These are phyloP conservation scores for Hymenoscyphus fructigenus DNA, from an alignment of 2,329 filamentous ascomycete species.

Conservation along the genomic window DNA sequence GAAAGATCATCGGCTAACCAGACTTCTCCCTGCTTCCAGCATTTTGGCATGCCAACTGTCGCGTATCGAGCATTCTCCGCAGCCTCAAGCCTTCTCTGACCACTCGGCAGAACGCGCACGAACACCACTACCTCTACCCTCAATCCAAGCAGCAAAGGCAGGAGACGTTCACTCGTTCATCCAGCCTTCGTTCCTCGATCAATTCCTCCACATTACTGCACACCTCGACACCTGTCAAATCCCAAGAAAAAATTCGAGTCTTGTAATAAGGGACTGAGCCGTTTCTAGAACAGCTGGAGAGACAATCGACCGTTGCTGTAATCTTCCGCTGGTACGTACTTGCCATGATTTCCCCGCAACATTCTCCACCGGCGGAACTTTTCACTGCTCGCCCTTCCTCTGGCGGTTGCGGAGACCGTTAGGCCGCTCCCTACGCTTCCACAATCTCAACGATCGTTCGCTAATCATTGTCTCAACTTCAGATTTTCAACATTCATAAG, in stretches of 20 bases:
- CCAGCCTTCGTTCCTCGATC: constrained; percentile 29
- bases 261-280: background rate
- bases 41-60: constrained; percentile 37
- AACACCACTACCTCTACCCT: constrained; percentile 12
- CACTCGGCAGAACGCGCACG: constrained; percentile 25
- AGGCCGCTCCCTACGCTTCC: constrained; percentile 14
- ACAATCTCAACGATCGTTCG: constrained; percentile 9
- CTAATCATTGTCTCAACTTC: constrained; percentile 19
- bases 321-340: constrained; percentile 26
- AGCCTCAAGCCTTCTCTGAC: constrained; percentile 16
- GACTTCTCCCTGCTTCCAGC: constrained; percentile 32
- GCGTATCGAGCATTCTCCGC: constrained; percentile 34
- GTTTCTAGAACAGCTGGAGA: background rate
- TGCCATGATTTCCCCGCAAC: constrained; percentile 21
- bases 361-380: constrained; percentile 8
- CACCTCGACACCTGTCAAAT: background rate
- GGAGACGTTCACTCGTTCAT: constrained; percentile 42
- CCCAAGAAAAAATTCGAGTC: background rate
- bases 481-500: constrained; percentile 25
- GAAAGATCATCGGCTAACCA: constrained; percentile 28
- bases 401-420: constrained; percentile 4
- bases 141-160: constrained; percentile 28
- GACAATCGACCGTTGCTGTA: constrained; percentile 12
- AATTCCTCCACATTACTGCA: background rate
- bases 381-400: constrained; percentile 5